Percentiles rank a stretch among this genome's conserved stretches.
phyloP scores from a whole-genome alignment of 768 basidiomycete genomes.

The Leccinellum luteum region DNA sequence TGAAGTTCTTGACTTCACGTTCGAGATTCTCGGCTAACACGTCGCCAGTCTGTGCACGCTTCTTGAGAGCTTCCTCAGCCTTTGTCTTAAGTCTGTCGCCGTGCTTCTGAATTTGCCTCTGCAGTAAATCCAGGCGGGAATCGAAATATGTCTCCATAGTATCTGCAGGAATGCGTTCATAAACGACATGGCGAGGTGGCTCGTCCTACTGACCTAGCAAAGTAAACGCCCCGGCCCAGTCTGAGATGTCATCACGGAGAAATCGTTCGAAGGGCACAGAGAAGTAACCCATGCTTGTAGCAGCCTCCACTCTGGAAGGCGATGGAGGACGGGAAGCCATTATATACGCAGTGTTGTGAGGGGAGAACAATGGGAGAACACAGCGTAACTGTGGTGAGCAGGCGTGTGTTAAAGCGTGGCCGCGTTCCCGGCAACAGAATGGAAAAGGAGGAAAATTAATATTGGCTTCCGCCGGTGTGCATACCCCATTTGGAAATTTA shows the following conservation, averaged over 20 bases:
- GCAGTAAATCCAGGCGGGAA: slow-evolving; percentile 78
- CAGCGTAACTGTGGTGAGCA: slow-evolving; percentile 1
- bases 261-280: slow-evolving; percentile 72
- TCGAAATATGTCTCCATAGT: slow-evolving; percentile 96
- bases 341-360: slow-evolving; percentile 13
- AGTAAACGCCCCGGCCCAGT: slow-evolving; percentile 81
- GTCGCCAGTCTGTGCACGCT: slow-evolving; percentile 54
- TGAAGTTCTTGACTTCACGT: slow-evolving; percentile 82
- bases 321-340: slow-evolving; percentile 41
- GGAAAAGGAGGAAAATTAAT: neutral
- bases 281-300: slow-evolving; percentile 51
- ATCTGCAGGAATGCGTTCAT: slow-evolving; percentile 46
- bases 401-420: slow-evolving; percentile 4
- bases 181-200: neutral
- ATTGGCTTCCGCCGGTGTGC: neutral
- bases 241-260: slow-evolving; percentile 69
- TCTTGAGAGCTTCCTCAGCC: slow-evolving; percentile 80
- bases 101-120: slow-evolving; percentile 84
- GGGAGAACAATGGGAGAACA: slow-evolving; percentile 16
- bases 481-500: neutral
- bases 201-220: slow-evolving; percentile 60
- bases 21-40: slow-evolving; percentile 75
- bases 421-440: neutral
- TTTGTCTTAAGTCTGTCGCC: slow-evolving; percentile 78
- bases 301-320: slow-evolving; percentile 33